Conservation (phyloP, 1,284 basidiomycete species). For the Tilletia setariae region DNA sequence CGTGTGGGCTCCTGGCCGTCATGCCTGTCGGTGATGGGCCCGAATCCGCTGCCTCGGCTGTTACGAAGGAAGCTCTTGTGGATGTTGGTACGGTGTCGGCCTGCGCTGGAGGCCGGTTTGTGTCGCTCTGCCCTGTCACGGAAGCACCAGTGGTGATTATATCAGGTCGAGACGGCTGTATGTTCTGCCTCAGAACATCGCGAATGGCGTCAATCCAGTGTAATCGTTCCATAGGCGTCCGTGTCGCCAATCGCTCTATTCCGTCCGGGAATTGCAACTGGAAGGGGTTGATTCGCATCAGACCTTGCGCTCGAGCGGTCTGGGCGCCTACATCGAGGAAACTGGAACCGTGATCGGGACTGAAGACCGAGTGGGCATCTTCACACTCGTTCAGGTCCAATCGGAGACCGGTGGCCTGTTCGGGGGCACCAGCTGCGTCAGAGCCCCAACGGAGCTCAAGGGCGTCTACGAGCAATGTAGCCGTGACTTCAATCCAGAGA, state of each 20-base stretch:
- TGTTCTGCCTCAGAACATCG: conserved; percentile 2
- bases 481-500: conserved; percentile 8
- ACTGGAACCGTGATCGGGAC: conserved; percentile 39
- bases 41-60: neutral
- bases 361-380: conserved; percentile 44
- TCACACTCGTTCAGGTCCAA: conserved; percentile 40
- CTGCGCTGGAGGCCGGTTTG: neutral
- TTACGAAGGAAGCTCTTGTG: conserved; percentile 1
- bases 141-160: neutral
- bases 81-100: neutral
- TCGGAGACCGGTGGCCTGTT: neutral
- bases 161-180: too few relatives aligned
- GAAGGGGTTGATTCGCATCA: conserved; percentile 36
- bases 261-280: conserved; percentile 50
- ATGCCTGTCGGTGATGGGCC: neutral
- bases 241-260: conserved; percentile 42
- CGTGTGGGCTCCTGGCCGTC: neutral
- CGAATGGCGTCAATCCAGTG: conserved; percentile 39
- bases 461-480: neutral
- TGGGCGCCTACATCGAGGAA: conserved; percentile 33
- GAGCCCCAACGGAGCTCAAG: conserved; percentile 8
- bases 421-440: too few relatives aligned
- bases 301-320: conserved; percentile 30
- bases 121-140: too few relatives aligned
- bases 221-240: conserved; percentile 36